Percentiles rank a stretch among this genome's conserved stretches.
Conservation (phyloP, 345 rosid genomes). For the Jatropha curcas region DNA sequence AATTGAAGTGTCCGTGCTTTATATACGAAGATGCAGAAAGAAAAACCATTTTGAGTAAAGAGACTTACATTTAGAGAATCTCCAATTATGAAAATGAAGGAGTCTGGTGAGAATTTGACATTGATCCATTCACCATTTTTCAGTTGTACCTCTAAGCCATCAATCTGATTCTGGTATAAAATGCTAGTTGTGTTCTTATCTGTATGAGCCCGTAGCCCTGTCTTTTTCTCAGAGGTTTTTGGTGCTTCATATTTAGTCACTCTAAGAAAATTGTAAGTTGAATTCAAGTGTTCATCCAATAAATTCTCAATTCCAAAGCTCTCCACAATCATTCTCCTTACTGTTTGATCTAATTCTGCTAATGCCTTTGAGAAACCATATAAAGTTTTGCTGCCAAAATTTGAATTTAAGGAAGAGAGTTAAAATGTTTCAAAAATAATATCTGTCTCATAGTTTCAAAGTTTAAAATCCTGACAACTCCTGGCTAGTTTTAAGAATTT, state of each 20-base stretch:
- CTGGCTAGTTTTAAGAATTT: too few species aligned
- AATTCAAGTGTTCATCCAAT: conserved; percentile 32
- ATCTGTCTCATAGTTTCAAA: too few species aligned
- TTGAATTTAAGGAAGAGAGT: not conserved
- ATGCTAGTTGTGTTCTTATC: conserved; percentile 59
- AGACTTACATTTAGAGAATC: conserved; percentile 52
- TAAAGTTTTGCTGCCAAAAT: conserved; percentile 28
- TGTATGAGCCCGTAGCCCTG: conserved; percentile 40
- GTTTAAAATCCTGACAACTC: too few species aligned
- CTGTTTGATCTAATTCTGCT: conserved; percentile 44
- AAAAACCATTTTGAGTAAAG: not conserved
- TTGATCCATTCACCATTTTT: conserved; percentile 46
- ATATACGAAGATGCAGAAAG: too few species aligned
- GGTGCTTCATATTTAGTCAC: conserved; percentile 46
- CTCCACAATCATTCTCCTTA: conserved; percentile 56
- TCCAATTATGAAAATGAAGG: conserved; percentile 57
- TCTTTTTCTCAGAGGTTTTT: conserved; percentile 16
- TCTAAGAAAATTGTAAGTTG: conserved; percentile 46
- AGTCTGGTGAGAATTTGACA: conserved; percentile 44
- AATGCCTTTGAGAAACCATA: conserved; percentile 29
- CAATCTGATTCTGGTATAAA: conserved; percentile 55
- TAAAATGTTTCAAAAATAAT: not conserved
- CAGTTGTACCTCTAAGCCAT: conserved; percentile 51
- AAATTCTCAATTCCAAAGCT: conserved; percentile 44
- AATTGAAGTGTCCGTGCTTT: too few species aligned